phyloP scores from a whole-genome alignment of 495 filamentous ascomycete species.

The Trichoderma erinaceum region DNA sequence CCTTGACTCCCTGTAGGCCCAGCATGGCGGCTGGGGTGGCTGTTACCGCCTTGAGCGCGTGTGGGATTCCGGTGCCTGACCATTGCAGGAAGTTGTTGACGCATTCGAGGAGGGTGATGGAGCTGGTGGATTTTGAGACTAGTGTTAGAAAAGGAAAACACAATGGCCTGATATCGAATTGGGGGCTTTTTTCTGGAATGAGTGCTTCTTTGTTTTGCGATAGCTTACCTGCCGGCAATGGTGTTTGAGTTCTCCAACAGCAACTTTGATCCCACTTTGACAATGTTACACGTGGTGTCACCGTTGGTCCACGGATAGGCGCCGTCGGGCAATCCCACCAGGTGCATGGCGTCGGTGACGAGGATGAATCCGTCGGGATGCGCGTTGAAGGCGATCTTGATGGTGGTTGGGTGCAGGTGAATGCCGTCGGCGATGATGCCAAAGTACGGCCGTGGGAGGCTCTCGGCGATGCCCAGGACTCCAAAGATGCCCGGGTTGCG shows the following conservation, averaged over 20 bases:
- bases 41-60: slow-evolving; percentile 65
- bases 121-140: slow-evolving; percentile 32
- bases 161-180: too few species aligned
- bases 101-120: slow-evolving; percentile 69
- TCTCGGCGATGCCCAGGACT: slow-evolving; percentile 50
- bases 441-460: slow-evolving; percentile 49
- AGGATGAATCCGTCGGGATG: slow-evolving; percentile 59
- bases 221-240: slow-evolving; percentile 59
- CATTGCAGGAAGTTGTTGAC: slow-evolving; percentile 73
- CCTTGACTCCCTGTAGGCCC: slow-evolving; percentile 60
- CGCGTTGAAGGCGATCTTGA: slow-evolving; percentile 57
- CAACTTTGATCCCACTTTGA: slow-evolving; percentile 61
- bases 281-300: slow-evolving; percentile 47
- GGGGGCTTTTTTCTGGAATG: too few species aligned
- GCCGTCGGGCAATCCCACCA: slow-evolving; percentile 67
- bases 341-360: slow-evolving; percentile 62
- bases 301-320: slow-evolving; percentile 76
- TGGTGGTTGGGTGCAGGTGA: slow-evolving; percentile 57
- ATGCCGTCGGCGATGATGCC: slow-evolving; percentile 63
- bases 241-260: slow-evolving; percentile 63
- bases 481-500: slow-evolving; percentile 82
- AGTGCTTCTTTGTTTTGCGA: not conserved
- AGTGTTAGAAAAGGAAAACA: not conserved
- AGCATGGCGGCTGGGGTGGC: slow-evolving; percentile 68
- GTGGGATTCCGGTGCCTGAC: slow-evolving; percentile 56